These are phyloP conservation scores for Pholiota conissans DNA, from an alignment of 768 basidiomycete genomes.

Conservation along the genomic window DNA sequence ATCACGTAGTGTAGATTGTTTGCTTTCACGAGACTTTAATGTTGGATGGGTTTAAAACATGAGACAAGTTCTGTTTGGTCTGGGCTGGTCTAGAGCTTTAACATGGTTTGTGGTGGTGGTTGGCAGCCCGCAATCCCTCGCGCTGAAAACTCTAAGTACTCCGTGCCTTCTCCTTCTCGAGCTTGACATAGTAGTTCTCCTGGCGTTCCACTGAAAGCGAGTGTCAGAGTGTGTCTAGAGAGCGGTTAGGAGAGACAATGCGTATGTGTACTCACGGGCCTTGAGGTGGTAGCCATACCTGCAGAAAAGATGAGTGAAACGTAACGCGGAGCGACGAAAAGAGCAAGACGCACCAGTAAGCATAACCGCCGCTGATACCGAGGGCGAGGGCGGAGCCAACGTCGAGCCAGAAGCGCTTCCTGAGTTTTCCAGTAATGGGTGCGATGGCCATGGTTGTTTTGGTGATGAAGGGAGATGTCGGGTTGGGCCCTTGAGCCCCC, in stretches of 20 bases:
- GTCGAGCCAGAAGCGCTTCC: slow-evolving; percentile 91
- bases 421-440: slow-evolving; percentile 91
- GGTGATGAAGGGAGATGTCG: slow-evolving; percentile 42
- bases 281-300: slow-evolving; percentile 88
- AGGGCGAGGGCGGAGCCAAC: slow-evolving; percentile 73
- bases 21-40: slow-evolving; percentile 13
- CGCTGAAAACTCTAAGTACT: slow-evolving; percentile 11
- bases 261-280: slow-evolving; percentile 50
- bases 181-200: slow-evolving; percentile 84
- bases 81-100: slow-evolving; percentile 23
- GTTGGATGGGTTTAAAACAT: slow-evolving; percentile 8
- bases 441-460: slow-evolving; percentile 70
- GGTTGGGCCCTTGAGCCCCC: slow-evolving; percentile 23
- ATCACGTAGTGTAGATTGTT: slow-evolving; percentile 21
- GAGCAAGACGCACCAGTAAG: slow-evolving; percentile 58
- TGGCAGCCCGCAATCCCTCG: slow-evolving; percentile 3
- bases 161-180: slow-evolving; percentile 62
- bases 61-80: slow-evolving; percentile 3
- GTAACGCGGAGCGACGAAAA: slow-evolving; percentile 10
- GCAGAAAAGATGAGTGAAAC: slow-evolving; percentile 23
- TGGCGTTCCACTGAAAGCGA: slow-evolving; percentile 65
- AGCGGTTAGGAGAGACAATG: not conserved
- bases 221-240: not conserved
- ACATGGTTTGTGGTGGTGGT: slow-evolving; percentile 7
- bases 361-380: slow-evolving; percentile 72